Conservation (phyloP, 805 yeast genomes). For the Kluyveromyces siamensis region DNA sequence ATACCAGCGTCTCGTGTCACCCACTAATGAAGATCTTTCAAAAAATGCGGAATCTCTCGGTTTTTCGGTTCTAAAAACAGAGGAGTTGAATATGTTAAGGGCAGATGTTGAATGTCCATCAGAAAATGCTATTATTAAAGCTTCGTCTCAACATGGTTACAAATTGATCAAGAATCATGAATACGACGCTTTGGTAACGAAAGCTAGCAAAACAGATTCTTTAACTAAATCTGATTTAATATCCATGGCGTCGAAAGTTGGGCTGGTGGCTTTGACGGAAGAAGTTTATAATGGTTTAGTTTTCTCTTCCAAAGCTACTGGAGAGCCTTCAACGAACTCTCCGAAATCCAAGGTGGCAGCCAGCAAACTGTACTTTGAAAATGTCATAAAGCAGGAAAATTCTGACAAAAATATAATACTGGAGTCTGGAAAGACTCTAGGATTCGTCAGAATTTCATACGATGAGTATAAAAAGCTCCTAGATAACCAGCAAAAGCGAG, state of each 20-base stretch:
- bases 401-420: constrained; percentile 21
- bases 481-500: constrained; percentile 24
- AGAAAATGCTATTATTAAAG: constrained; percentile 8
- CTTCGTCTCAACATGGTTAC: constrained; percentile 14
- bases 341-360: constrained; percentile 24
- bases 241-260: constrained; percentile 21
- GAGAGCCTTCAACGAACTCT: constrained; percentile 6
- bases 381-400: constrained; percentile 22
- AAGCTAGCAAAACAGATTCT: constrained; percentile 5
- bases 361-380: constrained; percentile 29
- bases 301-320: constrained; percentile 4
- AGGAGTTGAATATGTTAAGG: constrained; percentile 16
- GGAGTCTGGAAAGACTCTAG: constrained; percentile 28
- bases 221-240: constrained; percentile 26
- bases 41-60: constrained; percentile 18
- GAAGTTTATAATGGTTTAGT: constrained; percentile 8
- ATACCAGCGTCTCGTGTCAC: constrained; percentile 15
- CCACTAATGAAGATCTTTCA: constrained; percentile 13
- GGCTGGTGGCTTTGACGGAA: constrained; percentile 22
- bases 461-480: constrained; percentile 27
- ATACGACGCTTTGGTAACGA: constrained; percentile 13
- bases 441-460: constrained; percentile 27
- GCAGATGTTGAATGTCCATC: constrained; percentile 19
- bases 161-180: constrained; percentile 16
- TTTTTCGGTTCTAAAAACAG: constrained; percentile 19